Base-by-base conservation (phyloP, 2,329 filamentous ascomycete genomes). In the Penicillium oxalicum region DNA sequence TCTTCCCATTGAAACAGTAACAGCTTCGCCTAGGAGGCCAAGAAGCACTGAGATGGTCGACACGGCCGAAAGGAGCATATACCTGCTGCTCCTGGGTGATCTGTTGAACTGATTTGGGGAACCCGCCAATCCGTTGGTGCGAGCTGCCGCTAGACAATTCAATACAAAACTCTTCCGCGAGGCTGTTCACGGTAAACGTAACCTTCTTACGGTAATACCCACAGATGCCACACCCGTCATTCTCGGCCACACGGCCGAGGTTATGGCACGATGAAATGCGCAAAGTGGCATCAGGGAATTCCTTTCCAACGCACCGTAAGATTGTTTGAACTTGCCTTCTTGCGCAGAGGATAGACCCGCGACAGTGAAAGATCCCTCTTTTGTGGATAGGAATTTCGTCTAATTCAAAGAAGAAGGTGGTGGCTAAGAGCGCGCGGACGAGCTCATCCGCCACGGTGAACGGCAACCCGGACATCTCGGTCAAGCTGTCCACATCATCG, bases 351-450 rank as follows among this genome's bases (percentile, higher is more conserved):
- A 60, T 50, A n/a, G 55, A 55, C 13, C 58, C 56, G 33, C 47
- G 44, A 48, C 51, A 58, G 29, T 33, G 36, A 40, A 53, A 55
- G 9, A 33, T 36, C n/a, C 47, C 56, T n/a, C n/a, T n/a, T n/a
- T 51, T 37, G 9, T 28, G 42, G 33, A 28, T 40, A 11, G 44
- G 42, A 36, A 56, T 45, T 2, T 44, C 43, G 36, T 56, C 54
- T 29, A 61, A 33, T 45, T 61, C 57, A 29, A 59, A 60, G 9
- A 60, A 56, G 34, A 53, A 53, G 9, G 39, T 53, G 33, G 52
- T 50, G 5, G 49, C 53, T 33, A 57, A 45, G 24, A 58, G 40
- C n/a, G 50, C 45, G 29, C 55, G 47, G n/a, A 55, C 40, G 9
- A 56, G 43, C 35, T 49, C 38, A 34, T 57, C 51, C 25, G 54